Evolutionary conservation across 768 basidiomycete genomes (phyloP).

Genomic region (Pisolithus albus): DNA sequence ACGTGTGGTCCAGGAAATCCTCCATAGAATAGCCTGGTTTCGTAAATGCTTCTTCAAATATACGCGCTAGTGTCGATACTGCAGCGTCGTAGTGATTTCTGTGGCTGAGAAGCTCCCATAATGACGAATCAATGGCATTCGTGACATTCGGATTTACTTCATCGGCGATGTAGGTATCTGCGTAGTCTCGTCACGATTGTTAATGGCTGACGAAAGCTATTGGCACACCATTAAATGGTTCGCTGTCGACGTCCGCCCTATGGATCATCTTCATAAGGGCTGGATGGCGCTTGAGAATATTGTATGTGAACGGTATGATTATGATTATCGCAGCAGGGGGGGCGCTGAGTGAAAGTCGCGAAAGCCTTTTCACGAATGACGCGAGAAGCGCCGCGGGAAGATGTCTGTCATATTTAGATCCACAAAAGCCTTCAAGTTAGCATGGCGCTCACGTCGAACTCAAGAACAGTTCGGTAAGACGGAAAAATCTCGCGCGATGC

Average conservation of each 20-base stretch:
- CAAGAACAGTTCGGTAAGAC: constrained; percentile 84
- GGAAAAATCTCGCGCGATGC: constrained; percentile 92
- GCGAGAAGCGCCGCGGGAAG: constrained; percentile 88
- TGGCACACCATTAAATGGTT: constrained; percentile 29
- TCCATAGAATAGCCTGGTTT: constrained; percentile 87
- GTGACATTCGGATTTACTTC: constrained; percentile 74
- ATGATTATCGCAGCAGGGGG: constrained; percentile 89
- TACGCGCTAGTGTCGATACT: constrained; percentile 80
- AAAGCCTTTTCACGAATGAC: constrained; percentile 88
- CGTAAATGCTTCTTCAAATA: constrained; percentile 91
- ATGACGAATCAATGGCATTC: constrained; percentile 74
- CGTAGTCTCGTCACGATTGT: constrained; percentile 2
- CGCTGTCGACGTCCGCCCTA: constrained; percentile 37
- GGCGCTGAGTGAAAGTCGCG: constrained; percentile 75
- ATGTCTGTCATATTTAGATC: constrained; percentile 45
- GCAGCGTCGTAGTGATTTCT: constrained; percentile 76
- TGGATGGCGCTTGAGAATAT: constrained; percentile 87
- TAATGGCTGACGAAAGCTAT: neutral
- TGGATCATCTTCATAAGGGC: constrained; percentile 93
- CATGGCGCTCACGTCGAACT: constrained; percentile 72
- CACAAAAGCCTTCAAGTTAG: neutral
- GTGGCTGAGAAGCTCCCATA: constrained; percentile 88
- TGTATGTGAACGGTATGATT: constrained; percentile 90
- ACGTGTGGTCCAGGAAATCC: constrained; percentile 94
- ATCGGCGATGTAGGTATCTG: constrained; percentile 62